Evolutionary conservation across 1,284 basidiomycete genomes (phyloP).

Genomic region (Malassezia furfur): DNA sequence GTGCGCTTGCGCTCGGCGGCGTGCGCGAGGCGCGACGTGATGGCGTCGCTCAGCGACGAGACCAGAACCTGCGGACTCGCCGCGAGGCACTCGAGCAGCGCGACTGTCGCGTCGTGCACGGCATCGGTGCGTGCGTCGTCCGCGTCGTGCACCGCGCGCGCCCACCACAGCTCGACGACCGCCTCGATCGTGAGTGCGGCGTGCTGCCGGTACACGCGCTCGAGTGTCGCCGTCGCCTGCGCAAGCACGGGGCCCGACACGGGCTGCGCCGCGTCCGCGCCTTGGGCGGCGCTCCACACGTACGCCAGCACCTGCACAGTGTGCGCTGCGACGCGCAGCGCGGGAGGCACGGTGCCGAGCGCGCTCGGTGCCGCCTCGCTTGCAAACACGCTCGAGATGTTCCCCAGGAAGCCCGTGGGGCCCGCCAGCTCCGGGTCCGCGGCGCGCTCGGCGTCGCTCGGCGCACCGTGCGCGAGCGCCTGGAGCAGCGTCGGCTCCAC

Average conservation of each 20-base stretch:
- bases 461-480: background rate
- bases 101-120: conserved; percentile 7
- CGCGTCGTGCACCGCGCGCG: background rate
- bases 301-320: conserved; percentile 27
- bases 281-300: conserved; percentile 20
- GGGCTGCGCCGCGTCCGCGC: background rate
- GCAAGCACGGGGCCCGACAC: background rate
- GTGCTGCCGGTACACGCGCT: conserved; percentile 72
- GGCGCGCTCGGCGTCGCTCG: conserved; percentile 34
- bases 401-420: conserved; percentile 23
- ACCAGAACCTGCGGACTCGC: conserved; percentile 79
- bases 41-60: conserved; percentile 70
- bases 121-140: background rate
- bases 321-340: conserved; percentile 15
- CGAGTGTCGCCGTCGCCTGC: conserved; percentile 50
- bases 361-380: conserved; percentile 11
- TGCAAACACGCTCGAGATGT: conserved; percentile 32
- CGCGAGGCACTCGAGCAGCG: conserved; percentile 52
- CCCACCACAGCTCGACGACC: conserved; percentile 66
- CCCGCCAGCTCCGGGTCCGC: background rate
- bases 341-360: background rate
- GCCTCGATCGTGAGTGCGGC: conserved; percentile 72
- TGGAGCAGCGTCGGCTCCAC: conserved; percentile 10
- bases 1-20: conserved; percentile 7
- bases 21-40: conserved; percentile 24